These are phyloP conservation scores for Candida pseudocylindracea DNA, from an alignment of 1,139 yeast genomes.

Conservation along the genomic window DNA sequence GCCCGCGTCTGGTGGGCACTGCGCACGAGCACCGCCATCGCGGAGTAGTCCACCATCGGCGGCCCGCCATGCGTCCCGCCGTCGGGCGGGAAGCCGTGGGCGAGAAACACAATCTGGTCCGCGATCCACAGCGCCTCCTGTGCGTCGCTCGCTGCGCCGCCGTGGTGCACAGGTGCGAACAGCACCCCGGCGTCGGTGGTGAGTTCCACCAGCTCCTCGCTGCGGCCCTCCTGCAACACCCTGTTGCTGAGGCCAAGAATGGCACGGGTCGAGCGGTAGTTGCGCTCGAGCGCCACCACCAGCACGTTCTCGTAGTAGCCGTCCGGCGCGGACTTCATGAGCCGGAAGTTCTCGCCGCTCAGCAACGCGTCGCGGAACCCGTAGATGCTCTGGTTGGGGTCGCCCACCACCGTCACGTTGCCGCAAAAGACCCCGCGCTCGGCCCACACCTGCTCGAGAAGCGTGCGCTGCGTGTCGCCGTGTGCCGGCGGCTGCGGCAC, in stretches of 20 bases:
- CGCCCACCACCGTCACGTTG: slow-evolving; percentile 78
- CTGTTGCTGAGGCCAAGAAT: slow-evolving; percentile 44
- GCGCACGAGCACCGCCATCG: slow-evolving; percentile 53
- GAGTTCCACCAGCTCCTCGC: background rate
- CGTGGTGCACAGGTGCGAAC: background rate
- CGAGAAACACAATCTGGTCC: slow-evolving; percentile 18
- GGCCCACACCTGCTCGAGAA: slow-evolving; percentile 4
- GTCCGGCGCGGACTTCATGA: slow-evolving; percentile 14
- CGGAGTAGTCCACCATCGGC: slow-evolving; percentile 16
- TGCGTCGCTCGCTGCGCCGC: too few species aligned
- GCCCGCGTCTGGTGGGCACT: slow-evolving; percentile 31
- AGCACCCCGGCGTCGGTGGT: background rate
- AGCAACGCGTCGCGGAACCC: slow-evolving; percentile 69
- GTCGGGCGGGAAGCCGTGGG: background rate
- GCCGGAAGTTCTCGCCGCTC: slow-evolving; percentile 25
- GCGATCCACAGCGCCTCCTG: slow-evolving; percentile 50
- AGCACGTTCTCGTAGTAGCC: slow-evolving; percentile 5
- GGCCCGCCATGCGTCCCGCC: background rate
- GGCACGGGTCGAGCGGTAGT: slow-evolving; percentile 59
- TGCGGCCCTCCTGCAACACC: slow-evolving; percentile 27
- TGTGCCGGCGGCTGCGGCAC: slow-evolving; percentile 2
- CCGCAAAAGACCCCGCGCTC: slow-evolving; percentile 2
- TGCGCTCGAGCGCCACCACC: slow-evolving; percentile 30
- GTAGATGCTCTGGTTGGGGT: slow-evolving; percentile 89
- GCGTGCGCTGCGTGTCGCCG: slow-evolving; percentile 8